Conservation (phyloP, 139 green algal species). For the Chlamydomonas eustigma region DNA sequence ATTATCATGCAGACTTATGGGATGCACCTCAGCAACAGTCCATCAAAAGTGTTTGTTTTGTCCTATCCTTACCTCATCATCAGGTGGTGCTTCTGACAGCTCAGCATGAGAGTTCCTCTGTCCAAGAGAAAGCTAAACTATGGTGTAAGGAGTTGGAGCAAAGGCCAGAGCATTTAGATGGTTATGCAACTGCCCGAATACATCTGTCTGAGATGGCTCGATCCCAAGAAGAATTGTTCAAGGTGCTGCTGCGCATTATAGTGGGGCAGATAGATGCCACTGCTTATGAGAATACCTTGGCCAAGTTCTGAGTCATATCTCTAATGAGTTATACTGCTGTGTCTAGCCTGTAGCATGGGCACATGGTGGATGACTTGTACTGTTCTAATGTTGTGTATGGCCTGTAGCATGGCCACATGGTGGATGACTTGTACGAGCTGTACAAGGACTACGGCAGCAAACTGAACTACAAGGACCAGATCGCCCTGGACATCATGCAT, state of each 20-base stretch:
- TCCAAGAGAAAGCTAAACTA: not conserved
- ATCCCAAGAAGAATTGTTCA: slow-evolving; percentile 11
- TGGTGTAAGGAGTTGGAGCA: slow-evolving; percentile 27
- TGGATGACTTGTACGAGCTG: slow-evolving; percentile 31
- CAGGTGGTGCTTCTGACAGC: not conserved
- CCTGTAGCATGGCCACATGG: slow-evolving; percentile 11
- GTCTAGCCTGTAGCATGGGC: too few relatives aligned
- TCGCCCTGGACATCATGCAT: slow-evolving; percentile 8
- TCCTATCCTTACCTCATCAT: too few relatives aligned
- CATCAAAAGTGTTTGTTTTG: too few relatives aligned
- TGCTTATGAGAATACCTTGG: too few relatives aligned
- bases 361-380: too few relatives aligned
- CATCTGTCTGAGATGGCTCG: slow-evolving; percentile 7
- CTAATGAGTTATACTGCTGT: too few relatives aligned
- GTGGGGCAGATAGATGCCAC: too few relatives aligned
- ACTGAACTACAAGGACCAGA: slow-evolving; percentile 25
- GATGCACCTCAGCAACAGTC: too few relatives aligned
- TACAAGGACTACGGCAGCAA: slow-evolving; percentile 37
- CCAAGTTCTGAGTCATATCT: too few relatives aligned
- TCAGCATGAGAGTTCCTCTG: not conserved
- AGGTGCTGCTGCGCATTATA: too few relatives aligned
- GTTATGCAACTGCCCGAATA: slow-evolving; percentile 10
- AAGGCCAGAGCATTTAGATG: slow-evolving; percentile 25
- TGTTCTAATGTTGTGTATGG: too few relatives aligned
- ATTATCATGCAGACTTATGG: too few relatives aligned